phyloP scores from a whole-genome alignment of 768 basidiomycete genomes.

The Termitomyces sp. region DNA sequence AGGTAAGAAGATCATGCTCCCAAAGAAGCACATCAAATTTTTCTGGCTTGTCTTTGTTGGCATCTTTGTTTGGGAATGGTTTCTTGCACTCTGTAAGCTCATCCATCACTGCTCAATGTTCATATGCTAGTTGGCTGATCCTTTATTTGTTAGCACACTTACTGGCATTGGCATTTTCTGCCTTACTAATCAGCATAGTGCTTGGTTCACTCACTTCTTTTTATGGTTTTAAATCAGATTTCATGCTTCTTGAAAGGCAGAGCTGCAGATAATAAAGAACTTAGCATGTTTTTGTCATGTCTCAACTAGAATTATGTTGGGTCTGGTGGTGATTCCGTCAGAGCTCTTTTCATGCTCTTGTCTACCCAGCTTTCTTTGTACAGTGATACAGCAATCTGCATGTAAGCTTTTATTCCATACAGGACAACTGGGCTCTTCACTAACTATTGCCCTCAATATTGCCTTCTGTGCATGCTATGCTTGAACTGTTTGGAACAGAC shows the following conservation, averaged over 20 bases:
- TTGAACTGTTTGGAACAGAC: conserved; percentile 53
- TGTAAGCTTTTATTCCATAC: conserved; percentile 28
- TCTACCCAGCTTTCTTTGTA: conserved; percentile 50
- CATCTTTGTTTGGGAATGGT: conserved; percentile 56
- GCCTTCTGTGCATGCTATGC: conserved; percentile 42
- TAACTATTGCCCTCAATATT: conserved; percentile 23
- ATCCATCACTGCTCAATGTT: neutral
- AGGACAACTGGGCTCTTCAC: neutral
- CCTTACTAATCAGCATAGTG: conserved; percentile 35
- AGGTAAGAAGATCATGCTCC: conserved; percentile 37
- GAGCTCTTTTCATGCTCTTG: conserved; percentile 49
- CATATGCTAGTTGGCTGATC: neutral
- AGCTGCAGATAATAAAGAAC: conserved; percentile 58
- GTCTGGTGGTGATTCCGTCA: conserved; percentile 40
- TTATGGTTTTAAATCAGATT: neutral
- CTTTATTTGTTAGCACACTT: conserved; percentile 34
- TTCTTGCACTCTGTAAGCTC: conserved; percentile 40
- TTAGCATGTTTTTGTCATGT: conserved; percentile 55
- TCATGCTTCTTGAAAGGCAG: conserved; percentile 30
- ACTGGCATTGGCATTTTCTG: conserved; percentile 61
- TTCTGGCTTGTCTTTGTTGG: conserved; percentile 52
- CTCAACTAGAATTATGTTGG: conserved; percentile 63
- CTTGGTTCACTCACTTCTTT: conserved; percentile 31
- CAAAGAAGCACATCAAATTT: conserved; percentile 53
- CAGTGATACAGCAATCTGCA: conserved; percentile 47